A percentile compares a stretch with the other conserved stretches of the same genome.
These are phyloP conservation scores for Russula sp. DNA, from an alignment of 768 basidiomycete genomes.

Conservation along the genomic window DNA sequence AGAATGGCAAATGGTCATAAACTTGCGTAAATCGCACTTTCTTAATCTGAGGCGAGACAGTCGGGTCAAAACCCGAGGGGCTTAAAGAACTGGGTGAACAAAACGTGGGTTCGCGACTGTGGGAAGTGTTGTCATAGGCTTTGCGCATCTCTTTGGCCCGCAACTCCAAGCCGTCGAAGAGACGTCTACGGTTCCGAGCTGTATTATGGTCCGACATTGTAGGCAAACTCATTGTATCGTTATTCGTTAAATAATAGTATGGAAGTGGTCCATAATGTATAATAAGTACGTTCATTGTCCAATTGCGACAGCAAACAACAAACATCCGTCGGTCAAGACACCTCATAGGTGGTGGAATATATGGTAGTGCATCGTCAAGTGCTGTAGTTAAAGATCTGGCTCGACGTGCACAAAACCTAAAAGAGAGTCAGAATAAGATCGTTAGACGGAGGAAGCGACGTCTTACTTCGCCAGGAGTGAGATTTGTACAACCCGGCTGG, in stretches of 20 bases:
- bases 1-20: too few species aligned
- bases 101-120: conserved; percentile 39
- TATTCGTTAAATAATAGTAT: not conserved
- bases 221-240: not conserved
- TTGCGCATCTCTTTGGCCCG: conserved; percentile 30
- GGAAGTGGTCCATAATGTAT: too few species aligned
- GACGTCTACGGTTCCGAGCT: not conserved
- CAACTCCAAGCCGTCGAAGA: not conserved
- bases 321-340: too few species aligned
- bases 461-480: conserved; percentile 49
- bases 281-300: not conserved
- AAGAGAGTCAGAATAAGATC: not conserved
- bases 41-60: too few species aligned
- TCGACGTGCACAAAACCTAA: conserved; percentile 5
- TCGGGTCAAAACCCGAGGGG: conserved; percentile 41
- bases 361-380: too few species aligned
- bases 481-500: conserved; percentile 45
- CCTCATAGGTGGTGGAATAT: too few species aligned
- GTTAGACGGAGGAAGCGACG: too few species aligned
- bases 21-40: too few species aligned
- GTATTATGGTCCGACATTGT: not conserved
- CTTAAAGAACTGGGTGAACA: conserved; percentile 27
- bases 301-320: not conserved
- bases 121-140: conserved; percentile 43
- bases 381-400: too few species aligned